Base-by-base conservation (phyloP, 768 basidiomycete genomes). In the Myochromella boudieri region DNA sequence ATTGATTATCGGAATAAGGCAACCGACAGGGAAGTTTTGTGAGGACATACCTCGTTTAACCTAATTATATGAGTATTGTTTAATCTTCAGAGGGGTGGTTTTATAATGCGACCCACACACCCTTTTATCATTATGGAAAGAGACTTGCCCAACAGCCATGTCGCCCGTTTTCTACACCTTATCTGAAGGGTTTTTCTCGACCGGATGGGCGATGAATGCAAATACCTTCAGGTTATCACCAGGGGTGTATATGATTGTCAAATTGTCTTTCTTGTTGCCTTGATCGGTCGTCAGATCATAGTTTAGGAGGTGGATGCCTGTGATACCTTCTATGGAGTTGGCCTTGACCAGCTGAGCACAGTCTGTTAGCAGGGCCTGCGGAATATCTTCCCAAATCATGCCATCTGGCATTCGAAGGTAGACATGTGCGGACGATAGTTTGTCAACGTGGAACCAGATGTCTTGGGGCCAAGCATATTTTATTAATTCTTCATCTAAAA, bases 361-460 rank as follows among this genome's bases (percentile, higher is more conserved):
- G 65, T 98, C 95, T 10, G 71, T 72, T 15, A 97, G 69, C 5
- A 97, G 68, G 1, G 78, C 69, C 44, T 85, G 76, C 0, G 97
- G 94, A 28, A 98, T 87, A n/a, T 70, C 66, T 5, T 98, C 94
- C 91, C 94, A 97, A 24, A 72, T 64, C 76, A 95, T 87, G n/a
- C 69, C 72, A 2, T 81, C 78, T 0, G 89, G 78, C 75, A 97
- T 82, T 26, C 95, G 86, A n/a, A 98, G 72, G 64, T 98, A 98
- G 31, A 98, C 95, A 64, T 97, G 93, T 1, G 95, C 94, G 3
- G 94, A 97, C 0, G 92, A 95, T 22, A 98, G 82, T 64, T 95
- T 95, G 74, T 98, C 97, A 51, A 99, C 97, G 66, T 98, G 97
- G 55, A 98, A 97, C 91, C 90, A 91, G 43, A 91, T 69, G 51